Percentiles rank a stretch among this genome's conserved stretches.
Conservation (phyloP, 192 early-diverging fungal genomes). For the Coemansia sp. region DNA sequence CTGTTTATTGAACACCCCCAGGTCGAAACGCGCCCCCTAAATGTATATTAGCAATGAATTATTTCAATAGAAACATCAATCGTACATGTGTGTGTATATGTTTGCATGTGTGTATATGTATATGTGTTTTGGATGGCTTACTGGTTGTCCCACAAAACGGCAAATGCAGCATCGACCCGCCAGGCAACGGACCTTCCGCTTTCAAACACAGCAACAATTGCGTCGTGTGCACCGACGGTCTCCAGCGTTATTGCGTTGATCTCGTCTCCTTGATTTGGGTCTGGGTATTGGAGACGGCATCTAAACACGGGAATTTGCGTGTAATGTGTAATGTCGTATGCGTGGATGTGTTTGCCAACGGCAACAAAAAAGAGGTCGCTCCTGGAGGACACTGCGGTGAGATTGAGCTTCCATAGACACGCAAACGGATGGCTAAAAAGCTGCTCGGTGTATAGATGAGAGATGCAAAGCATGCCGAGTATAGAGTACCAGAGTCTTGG, state of each 20-base stretch:
- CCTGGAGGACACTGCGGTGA: conserved; percentile 30
- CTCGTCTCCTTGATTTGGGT: conserved; percentile 14
- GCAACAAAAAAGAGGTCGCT: conserved; percentile 17
- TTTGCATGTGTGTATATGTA: no score
- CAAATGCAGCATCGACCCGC: conserved; percentile 6
- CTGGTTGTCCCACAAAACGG: conserved; percentile 27
- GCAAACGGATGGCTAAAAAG: conserved; percentile 11
- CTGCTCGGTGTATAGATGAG: conserved; percentile 17
- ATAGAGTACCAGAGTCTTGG: no score
- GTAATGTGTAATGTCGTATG: conserved; percentile 24
- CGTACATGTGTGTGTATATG: no score
- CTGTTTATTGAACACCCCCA: conserved; percentile 38
- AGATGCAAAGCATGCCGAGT: conserved; percentile 11
- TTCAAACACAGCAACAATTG: conserved; percentile 30
- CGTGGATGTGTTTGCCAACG: conserved; percentile 6
- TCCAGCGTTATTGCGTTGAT: conserved; percentile 40
- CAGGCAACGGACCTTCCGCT: conserved; percentile 32
- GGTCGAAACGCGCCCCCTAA: conserved; percentile 17
- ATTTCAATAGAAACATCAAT: no score
- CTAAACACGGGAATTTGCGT: conserved; percentile 10
- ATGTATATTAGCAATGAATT: background rate
- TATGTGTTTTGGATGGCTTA: conserved; percentile 5
- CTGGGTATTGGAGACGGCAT: conserved; percentile 10
- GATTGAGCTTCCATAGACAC: conserved; percentile 27
- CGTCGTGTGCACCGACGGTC: conserved; percentile 1